phyloP scores from a whole-genome alignment of 2,329 filamentous ascomycete genomes.

The Diplodia corticola region DNA sequence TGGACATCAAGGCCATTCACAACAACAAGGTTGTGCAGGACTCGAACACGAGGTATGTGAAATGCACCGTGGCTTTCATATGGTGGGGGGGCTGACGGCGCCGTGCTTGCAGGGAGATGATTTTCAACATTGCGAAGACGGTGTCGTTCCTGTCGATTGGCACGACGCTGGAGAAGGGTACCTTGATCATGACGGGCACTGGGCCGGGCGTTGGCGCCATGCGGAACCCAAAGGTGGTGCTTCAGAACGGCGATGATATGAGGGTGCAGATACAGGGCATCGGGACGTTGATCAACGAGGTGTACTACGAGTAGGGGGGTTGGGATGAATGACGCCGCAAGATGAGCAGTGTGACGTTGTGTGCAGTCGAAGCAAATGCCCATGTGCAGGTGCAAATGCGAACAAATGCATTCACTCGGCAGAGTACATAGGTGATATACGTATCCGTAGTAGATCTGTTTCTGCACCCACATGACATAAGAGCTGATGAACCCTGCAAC shows the following conservation, averaged over 20 bases:
- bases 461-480: too few species aligned
- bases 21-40: constrained; percentile 53
- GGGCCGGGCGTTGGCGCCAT: constrained; percentile 47
- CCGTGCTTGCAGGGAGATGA: constrained; percentile 47
- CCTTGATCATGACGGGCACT: constrained; percentile 54
- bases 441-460: too few species aligned
- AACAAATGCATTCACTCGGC: too few species aligned
- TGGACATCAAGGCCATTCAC: constrained; percentile 49
- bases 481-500: too few species aligned
- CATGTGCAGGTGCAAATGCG: too few species aligned
- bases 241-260: constrained; percentile 43
- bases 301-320: constrained; percentile 36
- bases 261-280: constrained; percentile 41
- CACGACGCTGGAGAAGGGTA: constrained; percentile 49
- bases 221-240: constrained; percentile 42
- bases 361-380: too few species aligned
- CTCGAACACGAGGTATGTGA: constrained; percentile 29
- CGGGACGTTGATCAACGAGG: constrained; percentile 42
- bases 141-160: constrained; percentile 50
- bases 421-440: too few species aligned
- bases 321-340: too few species aligned
- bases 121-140: constrained; percentile 49
- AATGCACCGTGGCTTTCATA: rapidly evolving
- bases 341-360: too few species aligned
- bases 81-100: not conserved